These are phyloP conservation scores for Ocimum tenuiflorum DNA, from an alignment of 257 asterid species.

Conservation along the genomic window DNA sequence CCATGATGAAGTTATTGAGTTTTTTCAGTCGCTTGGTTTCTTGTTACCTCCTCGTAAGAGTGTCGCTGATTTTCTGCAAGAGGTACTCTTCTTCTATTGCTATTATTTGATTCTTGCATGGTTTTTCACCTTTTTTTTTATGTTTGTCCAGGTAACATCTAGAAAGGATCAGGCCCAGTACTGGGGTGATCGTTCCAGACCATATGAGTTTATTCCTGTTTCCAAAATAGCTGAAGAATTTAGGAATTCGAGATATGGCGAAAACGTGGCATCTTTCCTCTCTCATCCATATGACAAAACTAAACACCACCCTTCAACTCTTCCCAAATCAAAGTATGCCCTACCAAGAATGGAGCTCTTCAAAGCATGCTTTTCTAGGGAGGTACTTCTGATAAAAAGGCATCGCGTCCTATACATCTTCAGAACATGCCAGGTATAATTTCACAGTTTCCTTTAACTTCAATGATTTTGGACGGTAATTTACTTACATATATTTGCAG, in stretches of 20 bases:
- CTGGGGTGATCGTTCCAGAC: constrained; percentile 68
- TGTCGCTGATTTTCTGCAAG: constrained; percentile 84
- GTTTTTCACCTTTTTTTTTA: neutral
- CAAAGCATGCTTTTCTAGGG: constrained; percentile 69
- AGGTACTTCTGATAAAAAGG: constrained; percentile 65
- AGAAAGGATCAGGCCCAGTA: constrained; percentile 82
- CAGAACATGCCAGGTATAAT: constrained; percentile 78
- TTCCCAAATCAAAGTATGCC: constrained; percentile 58
- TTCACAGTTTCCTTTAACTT: constrained; percentile 6
- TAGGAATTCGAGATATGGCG: constrained; percentile 51
- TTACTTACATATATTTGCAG: constrained; percentile 30
- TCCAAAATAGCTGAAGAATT: constrained; percentile 65
- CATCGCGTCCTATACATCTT: constrained; percentile 64
- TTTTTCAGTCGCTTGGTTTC: constrained; percentile 80
- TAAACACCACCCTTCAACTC: constrained; percentile 52
- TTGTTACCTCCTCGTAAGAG: constrained; percentile 84
- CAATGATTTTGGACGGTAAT: neutral
- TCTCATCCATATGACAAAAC: constrained; percentile 55
- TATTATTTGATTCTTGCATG: neutral
- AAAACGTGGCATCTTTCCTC: constrained; percentile 35
- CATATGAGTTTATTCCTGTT: constrained; percentile 65
- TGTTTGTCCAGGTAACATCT: constrained; percentile 55
- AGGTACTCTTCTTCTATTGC: constrained; percentile 34
- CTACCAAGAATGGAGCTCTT: constrained; percentile 61
- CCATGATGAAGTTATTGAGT: constrained; percentile 50